These are phyloP conservation scores for Penicillium sp. DNA, from an alignment of 2,329 filamentous ascomycete species.

Conservation along the genomic window DNA sequence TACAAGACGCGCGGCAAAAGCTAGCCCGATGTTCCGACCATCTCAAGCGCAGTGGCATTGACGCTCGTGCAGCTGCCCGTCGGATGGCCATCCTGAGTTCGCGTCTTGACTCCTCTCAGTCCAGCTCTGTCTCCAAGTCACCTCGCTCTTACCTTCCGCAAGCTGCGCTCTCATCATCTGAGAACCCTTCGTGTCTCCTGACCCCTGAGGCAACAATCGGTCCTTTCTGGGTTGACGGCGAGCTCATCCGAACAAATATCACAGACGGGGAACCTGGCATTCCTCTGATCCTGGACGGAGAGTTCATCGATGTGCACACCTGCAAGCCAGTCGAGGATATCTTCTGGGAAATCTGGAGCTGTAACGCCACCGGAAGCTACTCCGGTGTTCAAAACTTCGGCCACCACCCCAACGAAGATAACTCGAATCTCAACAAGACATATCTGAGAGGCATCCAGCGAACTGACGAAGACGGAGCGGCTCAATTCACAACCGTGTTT, in stretches of 20 bases:
- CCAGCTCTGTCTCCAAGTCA: not conserved
- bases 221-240: constrained; percentile 52
- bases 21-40: constrained; percentile 18
- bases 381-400: constrained; percentile 27
- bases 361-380: constrained; percentile 31
- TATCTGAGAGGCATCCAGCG: constrained; percentile 49
- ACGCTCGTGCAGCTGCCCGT: constrained; percentile 26
- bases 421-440: constrained; percentile 40
- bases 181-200: constrained; percentile 43
- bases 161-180: not conserved
- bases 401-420: constrained; percentile 31
- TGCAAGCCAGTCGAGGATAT: constrained; percentile 42
- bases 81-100: constrained; percentile 22
- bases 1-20: not conserved
- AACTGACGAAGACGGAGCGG: constrained; percentile 46
- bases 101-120: constrained; percentile 18
- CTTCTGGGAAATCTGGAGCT: constrained; percentile 41
- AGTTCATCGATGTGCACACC: constrained; percentile 44
- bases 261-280: constrained; percentile 40
- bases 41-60: constrained; percentile 26
- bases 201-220: constrained; percentile 51
- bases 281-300: constrained; percentile 42
- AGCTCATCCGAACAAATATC: constrained; percentile 41
- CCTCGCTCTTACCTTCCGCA: not conserved
- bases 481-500: constrained; percentile 45